Base-by-base conservation (phyloP, 768 basidiomycete species). In the Trametes coccinea region DNA sequence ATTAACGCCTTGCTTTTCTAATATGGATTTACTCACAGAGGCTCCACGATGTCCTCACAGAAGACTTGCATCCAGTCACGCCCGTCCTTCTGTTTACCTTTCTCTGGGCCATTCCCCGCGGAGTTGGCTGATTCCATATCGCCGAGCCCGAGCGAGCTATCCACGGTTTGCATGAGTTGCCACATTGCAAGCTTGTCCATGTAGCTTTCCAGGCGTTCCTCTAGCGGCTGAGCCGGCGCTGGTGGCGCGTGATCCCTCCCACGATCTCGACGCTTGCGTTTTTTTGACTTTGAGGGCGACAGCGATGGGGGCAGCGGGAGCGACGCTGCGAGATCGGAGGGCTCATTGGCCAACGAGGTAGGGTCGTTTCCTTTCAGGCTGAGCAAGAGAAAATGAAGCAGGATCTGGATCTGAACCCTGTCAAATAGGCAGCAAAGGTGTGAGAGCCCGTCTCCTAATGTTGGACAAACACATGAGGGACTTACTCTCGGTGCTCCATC, bases 161-260 rank as follows among this genome's bases (percentile, higher is more conserved):
- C 73, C 59, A 88, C 71, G 37, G 72, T 69, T 3, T 62, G 64
- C 63, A 78, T 72, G 22, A 92, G 81, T 68, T 92, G 91, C 89
- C 89, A 90, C 74, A 82, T 85, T 3, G 87, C 88, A 6, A 93
- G 72, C 67, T 86, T 89, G 73, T 92, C 90, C 87, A 91, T 90
- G 72, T 88, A 86, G 1, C 78, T 76, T 70, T 92, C 89, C 1
- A 91, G 72, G 29, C 80, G 78, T n/a, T 85, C 86, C 52, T 83
- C 82, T 11, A 75, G 69, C 29, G 56, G 43, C 40, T 46, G 49
- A 8, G 69, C 58, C 22, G 69, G 63, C 16, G 59, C 50, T 17
- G 51, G 63, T 17, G 33, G 51, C 43, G 53, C 61, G 45, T 13
- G 59, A 53, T 13, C 60, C 48, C 8, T 58, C 64, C 30, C 66